Evolutionary conservation across 2,329 filamentous ascomycete genomes (phyloP), one percentile per base, ranked within the genome.

Genomic region (Talaromyces islandicus): DNA sequence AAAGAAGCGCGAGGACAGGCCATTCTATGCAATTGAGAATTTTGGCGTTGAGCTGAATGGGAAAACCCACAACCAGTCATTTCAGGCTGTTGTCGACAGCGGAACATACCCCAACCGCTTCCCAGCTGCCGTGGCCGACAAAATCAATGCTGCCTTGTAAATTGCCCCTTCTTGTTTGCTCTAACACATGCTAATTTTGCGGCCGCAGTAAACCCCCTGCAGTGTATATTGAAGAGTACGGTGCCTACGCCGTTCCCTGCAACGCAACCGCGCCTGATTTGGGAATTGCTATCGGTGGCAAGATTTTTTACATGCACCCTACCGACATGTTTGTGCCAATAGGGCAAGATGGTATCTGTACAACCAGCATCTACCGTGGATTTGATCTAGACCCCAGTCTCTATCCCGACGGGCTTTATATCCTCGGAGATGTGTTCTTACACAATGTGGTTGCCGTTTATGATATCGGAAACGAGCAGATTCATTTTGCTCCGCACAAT

Each of bases 111-210:
- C 25, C 35, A 56, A 56, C 41, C 54, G 54, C n/a, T 56, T 56
- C n/a, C 54, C 54, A 17, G 38, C 54, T n/a, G 54, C 30, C n/a
- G 35, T 24, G 35, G 54, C 54, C 4, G 54, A 56, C 25, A 29
- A 56, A 46, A 56, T 56, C 24, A 56, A 56, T n/a, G 54, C 54
- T 46, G 54, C 54, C 24, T 56, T 56, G 54, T 56, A 11, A 30
- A 35, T 56, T 9, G 27, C 51, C 17, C 4, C 9, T 35, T 9
- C 24, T 21, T 32, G 32, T n/a, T 46, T 19, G n/a, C 19, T 32
- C 19, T 24, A 24, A 10, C 21, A 46, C 9, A 32, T 54, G 12
- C 52, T 54, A 12, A 54, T 32, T 21, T 30, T 38, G n/a, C 9
- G n/a, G n/a, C 54, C 19, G 2, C 41, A 56, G 54, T 27, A 46